Conservation (phyloP, 208 protist species). For the Acanthamoeba rhysodes region DNA sequence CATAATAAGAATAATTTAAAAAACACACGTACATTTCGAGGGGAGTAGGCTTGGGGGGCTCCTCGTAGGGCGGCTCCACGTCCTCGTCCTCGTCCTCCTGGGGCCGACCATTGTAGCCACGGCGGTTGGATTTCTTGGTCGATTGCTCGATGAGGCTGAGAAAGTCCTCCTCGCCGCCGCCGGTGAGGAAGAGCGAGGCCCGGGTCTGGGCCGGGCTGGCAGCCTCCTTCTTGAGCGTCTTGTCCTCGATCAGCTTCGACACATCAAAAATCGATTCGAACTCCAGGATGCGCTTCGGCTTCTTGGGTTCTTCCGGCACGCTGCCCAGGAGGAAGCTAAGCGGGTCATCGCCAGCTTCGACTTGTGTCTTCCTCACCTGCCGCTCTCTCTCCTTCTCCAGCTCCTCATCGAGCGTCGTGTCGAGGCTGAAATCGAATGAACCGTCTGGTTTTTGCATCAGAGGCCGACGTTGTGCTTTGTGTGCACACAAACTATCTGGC, state of each 20-base stretch:
- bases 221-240: not conserved
- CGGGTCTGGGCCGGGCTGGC: not conserved
- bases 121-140: conserved; percentile 25
- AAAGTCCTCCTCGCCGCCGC: conserved; percentile 36
- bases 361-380: conserved; percentile 53
- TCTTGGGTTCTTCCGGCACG: not conserved
- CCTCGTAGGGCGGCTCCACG: conserved; percentile 37
- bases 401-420: conserved; percentile 55
- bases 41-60: conserved; percentile 18
- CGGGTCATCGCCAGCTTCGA: conserved; percentile 12
- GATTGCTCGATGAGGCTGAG: conserved; percentile 47
- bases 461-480: too few relatives aligned
- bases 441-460: not conserved
- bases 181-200: conserved; percentile 8
- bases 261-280: conserved; percentile 40
- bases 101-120: not conserved
- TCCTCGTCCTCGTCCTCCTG: conserved; percentile 39
- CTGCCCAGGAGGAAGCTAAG: conserved; percentile 41
- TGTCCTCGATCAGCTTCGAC: conserved; percentile 33
- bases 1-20: not conserved
- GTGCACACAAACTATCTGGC: too few relatives aligned
- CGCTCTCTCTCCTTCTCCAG: not conserved
- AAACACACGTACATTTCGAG: conserved; percentile 8
- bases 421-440: not conserved
- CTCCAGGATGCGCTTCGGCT: not conserved